Conservation (phyloP, 1,284 basidiomycete species). For the Sporisorium iseilematis-ciliati region DNA sequence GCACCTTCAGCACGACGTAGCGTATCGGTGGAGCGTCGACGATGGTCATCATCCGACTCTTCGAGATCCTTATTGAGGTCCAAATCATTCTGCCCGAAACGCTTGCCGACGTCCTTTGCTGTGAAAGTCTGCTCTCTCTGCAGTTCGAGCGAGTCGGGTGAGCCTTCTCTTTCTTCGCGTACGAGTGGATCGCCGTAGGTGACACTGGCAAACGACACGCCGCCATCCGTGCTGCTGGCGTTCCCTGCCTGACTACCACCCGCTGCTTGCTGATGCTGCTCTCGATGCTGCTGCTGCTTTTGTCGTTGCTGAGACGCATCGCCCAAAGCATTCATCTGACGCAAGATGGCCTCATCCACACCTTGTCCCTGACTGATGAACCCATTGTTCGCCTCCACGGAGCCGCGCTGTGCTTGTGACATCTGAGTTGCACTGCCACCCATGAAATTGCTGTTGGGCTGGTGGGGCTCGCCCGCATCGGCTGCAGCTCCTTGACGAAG, state of each 20-base stretch:
- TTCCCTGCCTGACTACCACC: not conserved
- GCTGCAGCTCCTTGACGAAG: constrained; percentile 33
- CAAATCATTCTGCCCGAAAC: constrained; percentile 2
- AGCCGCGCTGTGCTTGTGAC: constrained; percentile 6
- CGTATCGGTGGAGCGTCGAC: constrained; percentile 53
- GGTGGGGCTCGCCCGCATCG: constrained; percentile 3
- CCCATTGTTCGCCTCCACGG: not conserved
- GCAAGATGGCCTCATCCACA: constrained; percentile 20
- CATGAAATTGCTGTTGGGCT: not conserved
- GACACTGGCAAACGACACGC: constrained; percentile 34
- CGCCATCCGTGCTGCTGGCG: constrained; percentile 13
- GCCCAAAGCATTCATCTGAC: constrained; percentile 17
- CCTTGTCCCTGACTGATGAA: constrained; percentile 8
- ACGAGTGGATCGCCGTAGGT: constrained; percentile 35
- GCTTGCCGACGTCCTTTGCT: constrained; percentile 39
- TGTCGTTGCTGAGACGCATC: constrained; percentile 15
- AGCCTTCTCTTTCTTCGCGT: constrained; percentile 38
- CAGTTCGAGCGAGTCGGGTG: constrained; percentile 42
- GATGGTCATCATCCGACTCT: constrained; percentile 41
- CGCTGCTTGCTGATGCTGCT: constrained; percentile 3
- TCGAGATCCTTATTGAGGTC: constrained; percentile 24
- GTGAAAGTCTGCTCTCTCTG: constrained; percentile 50
- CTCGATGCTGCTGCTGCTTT: constrained; percentile 9
- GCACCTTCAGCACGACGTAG: constrained; percentile 40
- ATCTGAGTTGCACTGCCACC: constrained; percentile 5